Evolutionary conservation across 768 basidiomycete species (phyloP).

Genomic region (Kwoniella dejecticola): DNA sequence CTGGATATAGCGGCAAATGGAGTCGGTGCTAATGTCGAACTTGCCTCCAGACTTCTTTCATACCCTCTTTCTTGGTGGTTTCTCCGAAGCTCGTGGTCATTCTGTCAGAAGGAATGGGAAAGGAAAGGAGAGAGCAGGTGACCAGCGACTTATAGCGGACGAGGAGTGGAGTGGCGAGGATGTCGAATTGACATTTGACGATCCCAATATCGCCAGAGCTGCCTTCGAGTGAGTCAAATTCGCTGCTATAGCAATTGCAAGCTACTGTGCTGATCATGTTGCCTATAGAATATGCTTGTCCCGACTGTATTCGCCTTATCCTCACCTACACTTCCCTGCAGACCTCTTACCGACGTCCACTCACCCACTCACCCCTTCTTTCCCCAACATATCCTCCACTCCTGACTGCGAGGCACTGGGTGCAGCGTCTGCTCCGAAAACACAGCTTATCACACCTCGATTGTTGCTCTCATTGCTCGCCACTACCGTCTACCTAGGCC

Average conservation of each 20-base stretch:
- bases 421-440: constrained; percentile 58
- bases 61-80: constrained; percentile 71
- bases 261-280: too few species aligned
- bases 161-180: constrained; percentile 58
- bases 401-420: constrained; percentile 58
- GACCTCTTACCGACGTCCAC: constrained; percentile 66
- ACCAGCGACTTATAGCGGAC: neutral
- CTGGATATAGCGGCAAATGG: neutral
- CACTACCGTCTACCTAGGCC: constrained; percentile 80
- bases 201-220: constrained; percentile 82
- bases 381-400: constrained; percentile 18
- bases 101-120: constrained; percentile 11
- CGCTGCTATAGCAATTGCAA: too few species aligned
- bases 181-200: constrained; percentile 74
- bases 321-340: constrained; percentile 69
- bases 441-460: constrained; percentile 75
- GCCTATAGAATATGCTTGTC: constrained; percentile 84
- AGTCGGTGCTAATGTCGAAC: neutral
- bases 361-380: constrained; percentile 66
- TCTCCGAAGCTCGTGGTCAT: constrained; percentile 39
- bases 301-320: constrained; percentile 82
- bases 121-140: constrained; percentile 29
- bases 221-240: constrained; percentile 77
- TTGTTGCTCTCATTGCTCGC: constrained; percentile 85
- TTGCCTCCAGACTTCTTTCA: constrained; percentile 71